Percentiles rank a stretch among this genome's conserved stretches.
phyloP scores from a whole-genome alignment of 306 rosid genomes.

The Astragalus glycyphyllos region DNA sequence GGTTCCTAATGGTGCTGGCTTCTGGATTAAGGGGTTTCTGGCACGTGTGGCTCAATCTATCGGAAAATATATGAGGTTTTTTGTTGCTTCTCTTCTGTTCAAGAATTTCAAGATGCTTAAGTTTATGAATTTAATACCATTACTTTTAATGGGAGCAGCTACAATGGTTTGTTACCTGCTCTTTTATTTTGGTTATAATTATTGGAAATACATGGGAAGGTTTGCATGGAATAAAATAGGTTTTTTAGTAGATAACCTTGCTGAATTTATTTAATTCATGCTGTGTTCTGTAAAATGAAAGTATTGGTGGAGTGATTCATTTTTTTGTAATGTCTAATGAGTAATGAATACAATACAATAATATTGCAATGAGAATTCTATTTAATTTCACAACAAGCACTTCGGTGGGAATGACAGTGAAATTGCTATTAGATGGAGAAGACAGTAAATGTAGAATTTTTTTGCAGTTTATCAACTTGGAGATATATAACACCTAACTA shows the following conservation, averaged over 20 bases:
- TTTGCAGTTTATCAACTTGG: slow-evolving; percentile 20
- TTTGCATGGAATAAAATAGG: slow-evolving; percentile 35
- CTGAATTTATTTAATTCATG: slow-evolving; percentile 43
- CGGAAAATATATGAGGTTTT: slow-evolving; percentile 3
- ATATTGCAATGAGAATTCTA: slow-evolving; percentile 42
- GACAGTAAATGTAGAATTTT: slow-evolving; percentile 24
- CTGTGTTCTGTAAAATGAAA: slow-evolving; percentile 47
- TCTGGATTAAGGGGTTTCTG: slow-evolving; percentile 39
- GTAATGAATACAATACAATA: slow-evolving; percentile 16
- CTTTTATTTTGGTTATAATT: slow-evolving; percentile 26
- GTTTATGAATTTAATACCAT: slow-evolving; percentile 33
- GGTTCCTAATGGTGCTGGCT: slow-evolving; percentile 38
- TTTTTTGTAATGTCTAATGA: slow-evolving; percentile 34
- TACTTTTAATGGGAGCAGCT: slow-evolving; percentile 17
- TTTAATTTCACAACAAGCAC: slow-evolving; percentile 33
- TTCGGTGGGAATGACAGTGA: slow-evolving; percentile 16
- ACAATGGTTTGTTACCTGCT: slow-evolving; percentile 25
- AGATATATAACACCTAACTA: slow-evolving; percentile 38
- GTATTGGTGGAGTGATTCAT: slow-evolving; percentile 32
- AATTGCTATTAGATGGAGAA: slow-evolving; percentile 7
- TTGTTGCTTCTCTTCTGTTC: slow-evolving; percentile 28
- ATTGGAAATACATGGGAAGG: slow-evolving; percentile 25
- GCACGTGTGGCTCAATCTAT: slow-evolving; percentile 36
- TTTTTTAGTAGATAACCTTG: neutral
- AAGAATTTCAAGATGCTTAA: slow-evolving; percentile 37